Evolutionary conservation across 805 yeast genomes (phyloP), one percentile per base, ranked within the genome.

Genomic region (Lipomyces orientalis): DNA sequence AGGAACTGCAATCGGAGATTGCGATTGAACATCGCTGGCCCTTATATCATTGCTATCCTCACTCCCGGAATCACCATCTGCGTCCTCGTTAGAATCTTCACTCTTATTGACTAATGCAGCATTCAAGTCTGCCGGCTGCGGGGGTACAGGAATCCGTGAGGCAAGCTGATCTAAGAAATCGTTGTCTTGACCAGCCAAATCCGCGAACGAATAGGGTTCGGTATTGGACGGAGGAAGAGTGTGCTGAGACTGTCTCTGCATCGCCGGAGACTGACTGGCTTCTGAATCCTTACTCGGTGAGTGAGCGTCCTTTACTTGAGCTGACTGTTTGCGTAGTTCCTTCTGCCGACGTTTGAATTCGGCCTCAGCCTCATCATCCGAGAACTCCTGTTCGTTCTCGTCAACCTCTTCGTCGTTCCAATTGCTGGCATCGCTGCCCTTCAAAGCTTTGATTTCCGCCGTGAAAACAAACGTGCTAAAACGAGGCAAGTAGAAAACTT

Each of bases 351-450:
- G 85, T 75, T 90, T 93, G 57, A 85, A 86, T 46, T 86, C 88
- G 73, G 87, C 85, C 77, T 95, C 98, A 68, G 86, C 86, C 76
- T 94, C 98, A 78, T 95, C 98, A 77, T 95, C 98, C 1, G 97
- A 69, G 54, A 68, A 69, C 52, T 68, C 71, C n/a, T 61, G 71
- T 58, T 95, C 98, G 37, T 90, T 96, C 73, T 88, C 93, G 0
- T 97, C 92, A 37, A 94, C 79, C 75, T 95, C 99, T 79, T 95
- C 98, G 77, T 95, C 99, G 76, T 91, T 90, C 77, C 91, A 88
- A 74, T 95, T 95, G 75, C 97, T 90, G 0, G 99, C 99, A 80
- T 95, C 99, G 1, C 93, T 89, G 31, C 98, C 99, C 74, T 89
- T 93, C 22, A 88, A 66, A 29, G 83, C 80, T 73, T 87, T 90